Evolutionary conservation across 768 basidiomycete genomes (phyloP).

Genomic region (Lactifluus piperatus): DNA sequence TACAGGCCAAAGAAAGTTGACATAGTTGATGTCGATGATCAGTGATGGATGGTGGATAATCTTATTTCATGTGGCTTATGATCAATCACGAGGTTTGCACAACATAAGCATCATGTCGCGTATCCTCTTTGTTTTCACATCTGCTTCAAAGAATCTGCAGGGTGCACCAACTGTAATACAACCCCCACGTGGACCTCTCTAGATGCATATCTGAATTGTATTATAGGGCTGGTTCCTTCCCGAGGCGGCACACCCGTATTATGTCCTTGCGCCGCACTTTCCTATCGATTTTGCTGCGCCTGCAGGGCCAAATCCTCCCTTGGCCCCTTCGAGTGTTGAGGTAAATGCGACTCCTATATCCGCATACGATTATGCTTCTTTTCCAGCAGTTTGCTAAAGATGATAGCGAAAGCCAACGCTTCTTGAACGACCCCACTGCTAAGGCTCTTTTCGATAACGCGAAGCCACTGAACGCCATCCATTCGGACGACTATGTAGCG

Average conservation of each 20-base stretch:
- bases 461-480: slow-evolving; percentile 53
- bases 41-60: background rate
- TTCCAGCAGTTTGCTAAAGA: slow-evolving; percentile 42
- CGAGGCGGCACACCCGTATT: slow-evolving; percentile 38
- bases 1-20: slow-evolving; percentile 86
- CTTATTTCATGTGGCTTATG: background rate
- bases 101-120: slow-evolving; percentile 19
- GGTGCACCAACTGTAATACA: slow-evolving; percentile 40
- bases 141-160: slow-evolving; percentile 46
- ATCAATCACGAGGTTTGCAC: no score
- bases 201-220: background rate
- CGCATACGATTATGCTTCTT: background rate
- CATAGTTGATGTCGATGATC: slow-evolving; percentile 34
- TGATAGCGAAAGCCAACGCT: slow-evolving; percentile 40
- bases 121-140: slow-evolving; percentile 72
- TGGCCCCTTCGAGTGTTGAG: slow-evolving; percentile 50
- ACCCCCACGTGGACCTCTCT: background rate
- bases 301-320: slow-evolving; percentile 53
- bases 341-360: slow-evolving; percentile 25
- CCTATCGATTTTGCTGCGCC: slow-evolving; percentile 39
- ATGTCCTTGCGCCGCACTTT: slow-evolving; percentile 30
- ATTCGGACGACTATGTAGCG: slow-evolving; percentile 53
- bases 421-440: slow-evolving; percentile 47
- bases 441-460: slow-evolving; percentile 45
- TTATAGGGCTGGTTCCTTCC: slow-evolving; percentile 71